Evolutionary conservation across 768 basidiomycete species (phyloP).

Genomic region (Tricholoma saponaceum): DNA sequence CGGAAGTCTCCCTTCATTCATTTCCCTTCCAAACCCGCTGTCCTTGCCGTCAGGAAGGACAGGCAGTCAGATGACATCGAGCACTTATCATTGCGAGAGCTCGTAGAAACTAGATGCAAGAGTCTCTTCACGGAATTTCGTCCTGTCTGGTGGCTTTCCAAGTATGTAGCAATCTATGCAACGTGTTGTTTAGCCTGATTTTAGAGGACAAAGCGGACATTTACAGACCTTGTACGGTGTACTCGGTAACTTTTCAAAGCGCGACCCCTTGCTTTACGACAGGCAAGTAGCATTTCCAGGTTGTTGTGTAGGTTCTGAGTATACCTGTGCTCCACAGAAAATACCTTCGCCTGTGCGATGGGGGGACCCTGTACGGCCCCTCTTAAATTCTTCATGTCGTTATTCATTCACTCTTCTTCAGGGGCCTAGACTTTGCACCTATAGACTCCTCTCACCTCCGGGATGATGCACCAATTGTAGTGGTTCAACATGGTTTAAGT

Average conservation of each 20-base stretch:
- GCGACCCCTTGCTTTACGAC: slow-evolving; percentile 52
- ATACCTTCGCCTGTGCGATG: slow-evolving; percentile 50
- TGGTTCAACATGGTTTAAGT: slow-evolving; percentile 55
- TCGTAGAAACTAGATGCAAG: slow-evolving; percentile 39
- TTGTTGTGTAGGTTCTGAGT: background rate
- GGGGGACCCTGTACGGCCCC: slow-evolving; percentile 57
- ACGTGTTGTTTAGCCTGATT: background rate
- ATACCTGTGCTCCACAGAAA: slow-evolving; percentile 26
- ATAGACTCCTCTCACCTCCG: slow-evolving; percentile 31
- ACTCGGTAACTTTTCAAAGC: slow-evolving; percentile 54
- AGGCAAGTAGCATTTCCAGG: slow-evolving; percentile 30
- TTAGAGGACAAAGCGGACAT: slow-evolving; percentile 43
- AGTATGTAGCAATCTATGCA: slow-evolving; percentile 25
- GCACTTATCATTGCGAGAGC: slow-evolving; percentile 31
- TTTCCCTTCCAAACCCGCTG: slow-evolving; percentile 35
- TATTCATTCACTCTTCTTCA: slow-evolving; percentile 19
- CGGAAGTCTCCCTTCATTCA: slow-evolving; percentile 27
- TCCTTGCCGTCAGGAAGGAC: slow-evolving; percentile 28
- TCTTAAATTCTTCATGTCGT: slow-evolving; percentile 4
- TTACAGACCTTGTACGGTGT: slow-evolving; percentile 61
- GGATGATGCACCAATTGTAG: slow-evolving; percentile 48
- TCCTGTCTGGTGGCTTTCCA: slow-evolving; percentile 48
- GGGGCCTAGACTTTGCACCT: slow-evolving; percentile 67
- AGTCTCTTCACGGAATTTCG: slow-evolving; percentile 39
- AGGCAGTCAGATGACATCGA: slow-evolving; percentile 28